These are phyloP conservation scores for Chloris gayana DNA, from an alignment of 176 grass and related monocot genomes.

Conservation along the genomic window DNA sequence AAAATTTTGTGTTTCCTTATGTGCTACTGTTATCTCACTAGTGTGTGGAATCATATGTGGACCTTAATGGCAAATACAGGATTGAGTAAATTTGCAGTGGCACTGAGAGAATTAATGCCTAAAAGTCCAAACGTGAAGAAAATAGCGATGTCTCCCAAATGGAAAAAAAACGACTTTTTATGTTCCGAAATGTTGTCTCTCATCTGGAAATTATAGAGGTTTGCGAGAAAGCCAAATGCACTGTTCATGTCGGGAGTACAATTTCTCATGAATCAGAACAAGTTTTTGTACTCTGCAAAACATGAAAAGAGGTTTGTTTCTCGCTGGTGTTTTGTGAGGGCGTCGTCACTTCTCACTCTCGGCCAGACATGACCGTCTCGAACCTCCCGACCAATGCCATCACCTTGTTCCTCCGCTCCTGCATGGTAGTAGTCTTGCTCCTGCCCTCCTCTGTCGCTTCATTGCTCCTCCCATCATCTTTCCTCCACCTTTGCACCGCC, in stretches of 20 bases:
- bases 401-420: slow-evolving; percentile 59
- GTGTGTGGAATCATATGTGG: no score
- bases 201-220: neutral
- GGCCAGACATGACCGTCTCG: slow-evolving; percentile 55
- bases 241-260: slow-evolving; percentile 7
- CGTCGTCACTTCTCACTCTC: slow-evolving; percentile 21
- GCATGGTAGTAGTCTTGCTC: slow-evolving; percentile 36
- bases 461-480: slow-evolving; percentile 42
- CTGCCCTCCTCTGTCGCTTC: slow-evolving; percentile 51
- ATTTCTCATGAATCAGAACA: slow-evolving; percentile 1
- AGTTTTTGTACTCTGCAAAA: neutral
- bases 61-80: no score
- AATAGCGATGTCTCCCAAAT: no score
- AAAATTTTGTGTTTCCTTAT: no score
- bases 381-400: slow-evolving; percentile 68
- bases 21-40: no score
- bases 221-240: neutral
- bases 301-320: slow-evolving; percentile 6
- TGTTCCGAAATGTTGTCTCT: neutral
- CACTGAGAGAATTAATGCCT: no score
- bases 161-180: no score
- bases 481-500: slow-evolving; percentile 19
- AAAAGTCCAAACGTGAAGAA: no score
- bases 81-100: no score
- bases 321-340: neutral